Percentiles rank a stretch among this genome's conserved stretches.
These are phyloP conservation scores for Colletotrichum lindemuthianum DNA, from an alignment of 2,329 filamentous ascomycete species.

Conservation along the genomic window DNA sequence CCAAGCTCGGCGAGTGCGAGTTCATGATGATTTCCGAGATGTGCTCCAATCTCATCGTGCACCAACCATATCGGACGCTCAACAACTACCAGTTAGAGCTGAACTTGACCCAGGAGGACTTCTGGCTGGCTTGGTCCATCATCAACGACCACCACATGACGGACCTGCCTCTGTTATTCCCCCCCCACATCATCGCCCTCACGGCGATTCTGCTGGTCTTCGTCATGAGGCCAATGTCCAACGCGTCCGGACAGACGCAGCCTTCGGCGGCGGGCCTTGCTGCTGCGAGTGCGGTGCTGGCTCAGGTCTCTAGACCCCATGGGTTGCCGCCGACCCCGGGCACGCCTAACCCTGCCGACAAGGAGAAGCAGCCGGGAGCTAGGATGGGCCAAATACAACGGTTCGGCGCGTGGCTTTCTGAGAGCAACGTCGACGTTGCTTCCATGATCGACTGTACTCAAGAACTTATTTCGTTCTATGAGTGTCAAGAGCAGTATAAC, in stretches of 20 bases:
- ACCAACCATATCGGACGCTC: constrained; percentile 89
- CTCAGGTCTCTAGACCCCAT: constrained; percentile 48
- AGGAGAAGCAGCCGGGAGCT: constrained; percentile 62
- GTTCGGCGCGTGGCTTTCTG: constrained; percentile 81
- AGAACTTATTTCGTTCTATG: constrained; percentile 90
- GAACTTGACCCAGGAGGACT: constrained; percentile 79
- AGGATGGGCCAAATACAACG: constrained; percentile 73
- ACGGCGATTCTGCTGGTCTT: constrained; percentile 86
- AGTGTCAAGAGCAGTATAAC: constrained; percentile 71
- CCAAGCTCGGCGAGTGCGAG: constrained; percentile 91
- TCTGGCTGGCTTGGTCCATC: constrained; percentile 79
- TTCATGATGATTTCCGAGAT: constrained; percentile 93
- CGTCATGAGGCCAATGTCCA: constrained; percentile 74
- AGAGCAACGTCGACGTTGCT: constrained; percentile 85
- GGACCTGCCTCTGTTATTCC: constrained; percentile 84
- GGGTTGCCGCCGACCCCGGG: constrained; percentile 32
- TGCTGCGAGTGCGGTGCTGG: constrained; percentile 59
- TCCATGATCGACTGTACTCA: constrained; percentile 90
- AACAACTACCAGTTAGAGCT: constrained; percentile 76
- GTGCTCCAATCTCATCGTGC: constrained; percentile 87
- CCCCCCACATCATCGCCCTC: constrained; percentile 89
- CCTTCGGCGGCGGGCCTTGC: constrained; percentile 55
- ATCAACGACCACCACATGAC: constrained; percentile 95
- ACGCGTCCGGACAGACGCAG: constrained; percentile 43
- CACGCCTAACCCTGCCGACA: constrained; percentile 39